Base-by-base conservation (phyloP, 2,329 filamentous ascomycete species). In the Bipolaris bicolor region DNA sequence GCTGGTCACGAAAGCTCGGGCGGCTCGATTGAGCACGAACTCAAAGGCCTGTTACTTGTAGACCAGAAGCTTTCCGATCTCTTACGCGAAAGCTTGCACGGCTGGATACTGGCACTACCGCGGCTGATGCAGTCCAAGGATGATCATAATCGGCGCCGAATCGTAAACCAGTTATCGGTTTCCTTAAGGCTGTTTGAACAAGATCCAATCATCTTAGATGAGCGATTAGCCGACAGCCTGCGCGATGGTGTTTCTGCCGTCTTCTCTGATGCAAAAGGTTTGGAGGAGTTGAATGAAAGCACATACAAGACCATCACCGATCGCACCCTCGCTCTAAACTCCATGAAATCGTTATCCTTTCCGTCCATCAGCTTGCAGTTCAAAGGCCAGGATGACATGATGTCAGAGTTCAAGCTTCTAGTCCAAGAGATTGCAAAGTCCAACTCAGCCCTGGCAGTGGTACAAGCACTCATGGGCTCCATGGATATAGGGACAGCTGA, bases 81-180 rank as follows among this genome's bases (percentile, higher is more conserved):
- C 2, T 79, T 94, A 24, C 90, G 91, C 65, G 84, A 83, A 26
- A 89, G 86, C 0, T 82, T 96, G 0, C 90, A 94, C 73, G 88
- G 87, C 50, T 97, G 93, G 92, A 84, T 93, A 22, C 86, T 86
- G 2, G 88, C 91, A 39, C 83, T 99, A 16, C 89, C 94, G 5
- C 85, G 92, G 15, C 77, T 91, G 13, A 93, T 97, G 87, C 91
- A 94, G 72, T 86, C 88, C 7, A 89, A 88, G 64, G 92, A 98
- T 67, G 92, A 97, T 65, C 82, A 82, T n/a, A 81, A 84, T 26
- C 96, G 96, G 73, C 83, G 87, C 60, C 83, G 84, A 53, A 87
- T 88, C 1, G 84, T 98, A 24, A 83, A 84, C 26, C 91, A 94
- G 61, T 83, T 99, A n/a, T 85, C 89, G 13, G 89, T 88, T 46